Evolutionary conservation across 768 basidiomycete genomes (phyloP), one percentile per base, ranked within the genome.

Genomic region (Boletus subcaerulescens): DNA sequence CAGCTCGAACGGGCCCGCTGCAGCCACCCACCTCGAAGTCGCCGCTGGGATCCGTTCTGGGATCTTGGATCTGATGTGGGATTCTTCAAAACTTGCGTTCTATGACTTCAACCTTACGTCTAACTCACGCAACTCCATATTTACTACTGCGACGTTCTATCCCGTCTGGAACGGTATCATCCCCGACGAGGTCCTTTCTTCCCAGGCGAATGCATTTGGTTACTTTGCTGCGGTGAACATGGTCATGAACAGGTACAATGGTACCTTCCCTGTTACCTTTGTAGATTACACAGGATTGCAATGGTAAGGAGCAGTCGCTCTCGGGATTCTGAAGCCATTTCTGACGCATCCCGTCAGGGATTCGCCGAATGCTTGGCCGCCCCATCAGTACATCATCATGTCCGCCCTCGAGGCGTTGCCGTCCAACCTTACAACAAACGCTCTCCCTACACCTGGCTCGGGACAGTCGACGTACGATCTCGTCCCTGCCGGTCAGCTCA

Each of bases 1-100:
- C 12, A 48, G 59, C n/a, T 69, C 77, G 10, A 79, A 85, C 43
- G 52, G 64, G 0, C 68, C 73, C 0, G 75, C 77, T 5, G 78
- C 77, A 0, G 63, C 72, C 3, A 67, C 71, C 26, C 91, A 94
- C 63, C 74, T 69, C 17, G 61, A 76, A 22, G 76, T 79, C 3
- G 91, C 93, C 0, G 69, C 77, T 0, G 70, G 93, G 29, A 9
- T 29, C 29, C 29, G 29, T 29, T 1, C 29, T 29, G 29, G 85
- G 1, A 83, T 97, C 56, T 74, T 97, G 35, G 95, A 98, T 67
- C 80, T 97, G 10, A 76, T 84, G 71, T 97, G 94, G 93, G 89
- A 96, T 65, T 60, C 83, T 0, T 71, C 75, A 9, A 90, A 89
- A 75, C 76, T 92, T n/a, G 87, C 87, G 0, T 96, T 95, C 72